Evolutionary conservation across 2,329 filamentous ascomycete genomes (phyloP).

Genomic region (Aureobasidium namibiae): DNA sequence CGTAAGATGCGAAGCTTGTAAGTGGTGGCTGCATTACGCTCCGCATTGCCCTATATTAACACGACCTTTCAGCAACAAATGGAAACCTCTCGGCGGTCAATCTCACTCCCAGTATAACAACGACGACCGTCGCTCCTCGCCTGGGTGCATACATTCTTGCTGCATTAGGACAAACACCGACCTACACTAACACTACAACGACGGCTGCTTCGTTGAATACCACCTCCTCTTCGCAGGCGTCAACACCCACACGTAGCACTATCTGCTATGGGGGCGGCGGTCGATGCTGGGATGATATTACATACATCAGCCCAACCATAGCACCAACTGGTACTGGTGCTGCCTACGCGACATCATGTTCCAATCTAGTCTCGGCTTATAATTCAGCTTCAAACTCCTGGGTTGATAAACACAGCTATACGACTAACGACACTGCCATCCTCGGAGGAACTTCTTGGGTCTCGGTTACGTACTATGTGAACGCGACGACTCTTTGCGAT

Average conservation of each 20-base stretch:
- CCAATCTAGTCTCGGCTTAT: neutral
- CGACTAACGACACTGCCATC: neutral
- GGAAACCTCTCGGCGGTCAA: constrained; percentile 2
- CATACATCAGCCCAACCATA: neutral
- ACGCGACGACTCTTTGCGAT: constrained; percentile 25
- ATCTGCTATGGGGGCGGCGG: neutral
- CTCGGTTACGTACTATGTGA: constrained; percentile 21
- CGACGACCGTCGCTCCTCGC: neutral
- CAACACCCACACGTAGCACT: neutral
- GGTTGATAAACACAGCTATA: constrained; percentile 1
- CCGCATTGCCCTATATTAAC: neutral
- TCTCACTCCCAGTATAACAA: neutral
- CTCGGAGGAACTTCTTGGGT: constrained; percentile 17
- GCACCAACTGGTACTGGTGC: neutral
- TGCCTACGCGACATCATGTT: constrained; percentile 9
- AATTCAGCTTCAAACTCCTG: constrained; percentile 11
- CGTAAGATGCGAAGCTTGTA: constrained; percentile 10
- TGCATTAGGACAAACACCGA: neutral
- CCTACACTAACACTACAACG: neutral
- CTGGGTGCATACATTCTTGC: constrained; percentile 11
- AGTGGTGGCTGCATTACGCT: neutral
- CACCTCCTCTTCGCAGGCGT: neutral
- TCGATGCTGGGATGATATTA: constrained; percentile 1
- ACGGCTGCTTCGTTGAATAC: neutral
- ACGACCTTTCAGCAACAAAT: neutral